phyloP scores from a whole-genome alignment of 768 basidiomycete genomes.

The Suillus fuscotomentosus region DNA sequence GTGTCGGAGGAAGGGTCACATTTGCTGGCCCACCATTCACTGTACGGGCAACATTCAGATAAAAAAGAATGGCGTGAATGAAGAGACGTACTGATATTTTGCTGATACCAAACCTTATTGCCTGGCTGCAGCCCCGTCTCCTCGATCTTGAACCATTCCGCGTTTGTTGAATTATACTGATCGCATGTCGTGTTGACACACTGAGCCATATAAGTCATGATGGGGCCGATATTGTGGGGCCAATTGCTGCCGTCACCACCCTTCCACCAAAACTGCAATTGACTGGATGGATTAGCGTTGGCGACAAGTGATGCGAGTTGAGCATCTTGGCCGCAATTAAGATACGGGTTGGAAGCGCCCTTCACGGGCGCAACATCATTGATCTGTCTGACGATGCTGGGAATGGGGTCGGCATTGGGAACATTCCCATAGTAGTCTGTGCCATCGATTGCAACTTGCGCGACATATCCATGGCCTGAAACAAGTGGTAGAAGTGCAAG shows the following conservation, averaged over 20 bases:
- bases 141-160: constrained; percentile 76
- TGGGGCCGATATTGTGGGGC: constrained; percentile 63
- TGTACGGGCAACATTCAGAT: constrained; percentile 12
- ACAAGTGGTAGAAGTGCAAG: constrained; percentile 15
- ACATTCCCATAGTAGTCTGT: constrained; percentile 41
- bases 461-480: constrained; percentile 44
- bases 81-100: constrained; percentile 45
- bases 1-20: constrained; percentile 45
- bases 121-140: constrained; percentile 44
- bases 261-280: constrained; percentile 53
- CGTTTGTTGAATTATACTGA: constrained; percentile 53
- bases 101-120: constrained; percentile 49
- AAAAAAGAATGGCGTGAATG: not conserved
- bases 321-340: constrained; percentile 62
- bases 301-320: constrained; percentile 48
- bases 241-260: constrained; percentile 44
- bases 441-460: constrained; percentile 43
- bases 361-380: constrained; percentile 47
- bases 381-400: constrained; percentile 46
- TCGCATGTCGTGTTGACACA: constrained; percentile 59
- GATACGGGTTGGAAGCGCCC: constrained; percentile 50
- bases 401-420: constrained; percentile 37
- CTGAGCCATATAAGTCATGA: constrained; percentile 72
- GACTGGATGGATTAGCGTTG: constrained; percentile 58
- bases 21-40: constrained; percentile 41